Conservation (phyloP, 1,284 basidiomycete genomes). For the Inonotus hispidus region DNA sequence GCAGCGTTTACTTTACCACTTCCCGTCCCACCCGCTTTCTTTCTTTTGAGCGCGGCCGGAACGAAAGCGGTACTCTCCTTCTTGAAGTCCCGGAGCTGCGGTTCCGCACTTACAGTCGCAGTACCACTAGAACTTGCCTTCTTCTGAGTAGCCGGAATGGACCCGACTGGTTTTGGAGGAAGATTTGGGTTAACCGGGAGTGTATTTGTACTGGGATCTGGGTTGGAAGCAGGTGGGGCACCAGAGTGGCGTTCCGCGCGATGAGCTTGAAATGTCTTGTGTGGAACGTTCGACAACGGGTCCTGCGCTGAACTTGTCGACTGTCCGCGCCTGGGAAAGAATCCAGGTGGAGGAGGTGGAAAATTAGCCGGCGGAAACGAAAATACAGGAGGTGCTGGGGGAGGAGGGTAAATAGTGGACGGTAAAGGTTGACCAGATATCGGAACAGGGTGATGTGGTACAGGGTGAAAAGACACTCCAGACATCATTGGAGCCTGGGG, state of each 20-base stretch:
- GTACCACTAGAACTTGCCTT: slow-evolving; percentile 45
- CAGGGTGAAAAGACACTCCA: slow-evolving; percentile 19
- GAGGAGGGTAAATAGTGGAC: slow-evolving; percentile 18
- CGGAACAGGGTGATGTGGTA: slow-evolving; percentile 22
- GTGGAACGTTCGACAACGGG: slow-evolving; percentile 20
- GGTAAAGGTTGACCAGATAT: slow-evolving; percentile 17
- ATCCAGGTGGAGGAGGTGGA: slow-evolving; percentile 32
- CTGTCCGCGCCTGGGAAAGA: slow-evolving; percentile 18
- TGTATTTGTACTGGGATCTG: slow-evolving; percentile 29
- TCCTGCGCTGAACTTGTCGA: slow-evolving; percentile 22
- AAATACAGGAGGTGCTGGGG: slow-evolving; percentile 21
- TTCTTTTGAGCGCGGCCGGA: slow-evolving; percentile 64
- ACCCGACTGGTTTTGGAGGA: slow-evolving; percentile 25
- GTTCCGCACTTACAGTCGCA: slow-evolving; percentile 76
- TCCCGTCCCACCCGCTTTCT: slow-evolving; percentile 38
- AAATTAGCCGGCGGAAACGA: slow-evolving; percentile 14
- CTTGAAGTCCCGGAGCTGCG: slow-evolving; percentile 84
- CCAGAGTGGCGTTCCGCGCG: slow-evolving; percentile 5
- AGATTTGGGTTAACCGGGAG: slow-evolving; percentile 39
- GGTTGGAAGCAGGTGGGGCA: slow-evolving; percentile 22
- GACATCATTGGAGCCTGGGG: slow-evolving; percentile 14
- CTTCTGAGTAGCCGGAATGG: slow-evolving; percentile 19
- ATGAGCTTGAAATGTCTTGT: slow-evolving; percentile 19
- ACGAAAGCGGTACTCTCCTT: slow-evolving; percentile 90
- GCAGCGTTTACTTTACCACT: slow-evolving; percentile 56